phyloP scores from a whole-genome alignment of 2,329 filamentous ascomycete species.

The Zymoseptoria brevis region DNA sequence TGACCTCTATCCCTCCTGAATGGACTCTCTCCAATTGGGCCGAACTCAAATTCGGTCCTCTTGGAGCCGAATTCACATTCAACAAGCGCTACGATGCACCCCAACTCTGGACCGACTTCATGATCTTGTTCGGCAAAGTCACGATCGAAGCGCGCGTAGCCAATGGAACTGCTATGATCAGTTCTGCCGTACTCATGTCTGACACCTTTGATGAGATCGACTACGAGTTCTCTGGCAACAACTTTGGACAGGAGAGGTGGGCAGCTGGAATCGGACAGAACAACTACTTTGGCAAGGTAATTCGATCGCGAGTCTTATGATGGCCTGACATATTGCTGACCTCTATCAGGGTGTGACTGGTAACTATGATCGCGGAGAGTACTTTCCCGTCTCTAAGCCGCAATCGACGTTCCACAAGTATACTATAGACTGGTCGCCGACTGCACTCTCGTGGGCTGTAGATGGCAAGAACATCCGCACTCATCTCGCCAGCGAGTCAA shows the following conservation, averaged over 20 bases:
- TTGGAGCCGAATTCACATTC: conserved; percentile 46
- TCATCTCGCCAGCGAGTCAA: conserved; percentile 21
- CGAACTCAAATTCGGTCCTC: conserved; percentile 35
- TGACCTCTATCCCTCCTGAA: conserved; percentile 11
- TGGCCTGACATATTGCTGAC: background rate
- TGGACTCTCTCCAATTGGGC: conserved; percentile 20
- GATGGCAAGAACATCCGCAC: conserved; percentile 43
- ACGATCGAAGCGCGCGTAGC: conserved; percentile 7
- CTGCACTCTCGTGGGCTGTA: conserved; percentile 57
- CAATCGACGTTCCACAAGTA: conserved; percentile 57
- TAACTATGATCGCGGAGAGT: conserved; percentile 41
- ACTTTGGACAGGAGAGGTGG: conserved; percentile 2
- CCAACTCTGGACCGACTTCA: conserved; percentile 29
- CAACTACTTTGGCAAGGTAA: conserved; percentile 47
- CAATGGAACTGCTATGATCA: conserved; percentile 9
- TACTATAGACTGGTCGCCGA: conserved; percentile 60
- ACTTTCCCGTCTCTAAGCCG: conserved; percentile 30
- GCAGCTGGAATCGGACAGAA: conserved; percentile 33
- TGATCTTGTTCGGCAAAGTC: conserved; percentile 4
- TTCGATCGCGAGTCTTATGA: background rate
- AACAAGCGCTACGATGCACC: conserved; percentile 42
- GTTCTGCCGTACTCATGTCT: conserved; percentile 8
- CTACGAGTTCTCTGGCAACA: conserved; percentile 38
- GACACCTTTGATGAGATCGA: conserved; percentile 47
- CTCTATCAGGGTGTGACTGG: conserved; percentile 39